phyloP scores from a whole-genome alignment of 257 asterid species.

The Solanum rostratum region DNA sequence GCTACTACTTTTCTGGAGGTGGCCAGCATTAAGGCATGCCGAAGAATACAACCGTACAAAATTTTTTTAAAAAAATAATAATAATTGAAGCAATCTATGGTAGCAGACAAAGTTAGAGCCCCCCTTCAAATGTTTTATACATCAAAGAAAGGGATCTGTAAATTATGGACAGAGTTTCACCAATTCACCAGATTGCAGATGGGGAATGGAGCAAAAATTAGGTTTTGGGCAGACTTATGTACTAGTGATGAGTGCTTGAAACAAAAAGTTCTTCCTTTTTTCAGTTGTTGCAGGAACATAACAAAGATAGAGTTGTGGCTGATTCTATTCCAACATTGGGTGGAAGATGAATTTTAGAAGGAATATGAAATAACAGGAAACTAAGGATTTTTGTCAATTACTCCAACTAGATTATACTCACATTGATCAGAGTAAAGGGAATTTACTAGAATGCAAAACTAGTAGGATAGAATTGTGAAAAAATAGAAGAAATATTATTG shows the following conservation, averaged over 20 bases:
- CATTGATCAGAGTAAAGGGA: background rate
- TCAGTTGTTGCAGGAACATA: background rate
- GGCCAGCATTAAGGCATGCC: too few relatives aligned
- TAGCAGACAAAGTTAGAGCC: background rate
- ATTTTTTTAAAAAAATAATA: too few relatives aligned
- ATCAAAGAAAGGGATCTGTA: background rate
- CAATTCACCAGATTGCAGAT: background rate
- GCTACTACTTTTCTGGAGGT: too few relatives aligned
- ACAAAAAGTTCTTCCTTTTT: background rate
- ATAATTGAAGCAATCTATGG: background rate
- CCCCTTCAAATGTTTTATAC: background rate
- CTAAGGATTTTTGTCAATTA: background rate
- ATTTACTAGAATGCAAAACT: background rate
- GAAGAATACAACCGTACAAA: too few relatives aligned
- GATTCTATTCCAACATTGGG: background rate
- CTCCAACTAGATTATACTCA: background rate
- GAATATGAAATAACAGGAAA: background rate
- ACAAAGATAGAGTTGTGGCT: background rate
- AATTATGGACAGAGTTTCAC: background rate
- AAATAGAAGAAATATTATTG: too few relatives aligned
- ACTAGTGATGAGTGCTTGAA: background rate
- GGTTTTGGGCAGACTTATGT: background rate
- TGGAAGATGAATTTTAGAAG: background rate
- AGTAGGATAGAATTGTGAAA: background rate
- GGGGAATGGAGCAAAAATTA: background rate